Percentiles rank a stretch among this genome's conserved stretches.
phyloP scores from a whole-genome alignment of 164 flowering plant genomes.

The Sedum album region DNA sequence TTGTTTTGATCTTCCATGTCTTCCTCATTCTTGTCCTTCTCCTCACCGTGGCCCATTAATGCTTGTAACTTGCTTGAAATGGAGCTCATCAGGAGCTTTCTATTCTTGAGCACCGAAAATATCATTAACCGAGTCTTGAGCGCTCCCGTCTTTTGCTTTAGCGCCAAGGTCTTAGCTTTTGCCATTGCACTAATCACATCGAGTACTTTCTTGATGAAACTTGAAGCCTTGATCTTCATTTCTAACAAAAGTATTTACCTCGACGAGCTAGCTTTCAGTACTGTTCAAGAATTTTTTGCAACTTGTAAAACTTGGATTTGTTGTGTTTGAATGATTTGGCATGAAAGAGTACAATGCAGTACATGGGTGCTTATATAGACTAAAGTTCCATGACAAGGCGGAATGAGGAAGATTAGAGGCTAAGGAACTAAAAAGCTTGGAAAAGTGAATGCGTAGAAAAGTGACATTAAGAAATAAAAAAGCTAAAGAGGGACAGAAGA shows the following conservation, averaged over 20 bases:
- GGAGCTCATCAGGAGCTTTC: conserved; percentile 35
- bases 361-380: conserved; percentile 6
- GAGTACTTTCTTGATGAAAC: conserved; percentile 36
- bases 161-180: conserved; percentile 36
- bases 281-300: no score
- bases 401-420: conserved; percentile 10
- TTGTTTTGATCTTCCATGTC: conserved; percentile 10
- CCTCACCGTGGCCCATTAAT: conserved; percentile 13
- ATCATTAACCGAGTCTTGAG: conserved; percentile 39
- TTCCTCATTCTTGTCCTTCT: neutral
- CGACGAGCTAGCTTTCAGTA: neutral
- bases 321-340: conserved; percentile 8
- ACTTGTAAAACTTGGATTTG: neutral
- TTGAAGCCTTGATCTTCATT: conserved; percentile 50
- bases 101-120: conserved; percentile 37
- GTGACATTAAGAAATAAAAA: neutral
- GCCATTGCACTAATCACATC: conserved; percentile 26
- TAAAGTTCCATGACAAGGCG: neutral
- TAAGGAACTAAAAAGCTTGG: conserved; percentile 6
- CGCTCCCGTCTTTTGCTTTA: conserved; percentile 40
- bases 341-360: conserved; percentile 14
- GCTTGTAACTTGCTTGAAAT: conserved; percentile 46
- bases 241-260: neutral
- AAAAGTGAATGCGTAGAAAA: neutral
- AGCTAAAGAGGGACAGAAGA: neutral